Percentiles rank a stretch among this genome's conserved stretches.
Evolutionary conservation across 164 flowering plant genomes (phyloP).

Genomic region (Magnolia sinica): DNA sequence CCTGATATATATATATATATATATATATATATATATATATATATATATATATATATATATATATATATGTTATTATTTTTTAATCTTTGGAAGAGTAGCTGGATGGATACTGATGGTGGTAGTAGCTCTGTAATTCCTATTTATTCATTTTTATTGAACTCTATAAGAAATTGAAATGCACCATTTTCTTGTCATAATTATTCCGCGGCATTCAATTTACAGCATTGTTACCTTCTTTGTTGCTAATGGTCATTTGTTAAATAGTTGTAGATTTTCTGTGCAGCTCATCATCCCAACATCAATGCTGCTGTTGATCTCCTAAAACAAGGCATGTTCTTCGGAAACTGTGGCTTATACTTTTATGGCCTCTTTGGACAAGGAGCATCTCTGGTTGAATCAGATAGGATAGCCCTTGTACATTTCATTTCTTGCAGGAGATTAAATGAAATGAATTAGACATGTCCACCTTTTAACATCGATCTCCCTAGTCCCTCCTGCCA

Average conservation of each 20-base stretch:
- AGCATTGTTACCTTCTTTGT: not conserved
- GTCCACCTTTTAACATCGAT: too few relatives aligned
- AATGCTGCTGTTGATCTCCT: slow-evolving; percentile 83
- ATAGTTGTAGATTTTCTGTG: slow-evolving; percentile 4
- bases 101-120: too few relatives aligned
- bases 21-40: too few relatives aligned
- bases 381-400: not conserved
- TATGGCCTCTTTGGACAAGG: not conserved
- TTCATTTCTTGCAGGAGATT: too few relatives aligned
- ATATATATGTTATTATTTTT: too few relatives aligned
- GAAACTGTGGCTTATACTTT: not conserved
- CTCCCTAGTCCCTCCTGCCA: too few relatives aligned
- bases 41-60: too few relatives aligned
- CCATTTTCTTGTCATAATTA: not conserved
- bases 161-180: too few relatives aligned
- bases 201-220: not conserved
- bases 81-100: too few relatives aligned
- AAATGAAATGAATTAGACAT: not conserved
- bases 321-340: slow-evolving; percentile 43
- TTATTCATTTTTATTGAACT: too few relatives aligned
- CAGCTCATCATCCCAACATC: slow-evolving; percentile 97
- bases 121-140: too few relatives aligned
- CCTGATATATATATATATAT: too few relatives aligned
- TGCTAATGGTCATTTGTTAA: not conserved
- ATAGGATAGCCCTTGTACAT: not conserved